A percentile compares a stretch with the other conserved stretches of the same genome.
Evolutionary conservation across 176 grass and related monocot genomes (phyloP).

Genomic region (Pontederia paniculata): DNA sequence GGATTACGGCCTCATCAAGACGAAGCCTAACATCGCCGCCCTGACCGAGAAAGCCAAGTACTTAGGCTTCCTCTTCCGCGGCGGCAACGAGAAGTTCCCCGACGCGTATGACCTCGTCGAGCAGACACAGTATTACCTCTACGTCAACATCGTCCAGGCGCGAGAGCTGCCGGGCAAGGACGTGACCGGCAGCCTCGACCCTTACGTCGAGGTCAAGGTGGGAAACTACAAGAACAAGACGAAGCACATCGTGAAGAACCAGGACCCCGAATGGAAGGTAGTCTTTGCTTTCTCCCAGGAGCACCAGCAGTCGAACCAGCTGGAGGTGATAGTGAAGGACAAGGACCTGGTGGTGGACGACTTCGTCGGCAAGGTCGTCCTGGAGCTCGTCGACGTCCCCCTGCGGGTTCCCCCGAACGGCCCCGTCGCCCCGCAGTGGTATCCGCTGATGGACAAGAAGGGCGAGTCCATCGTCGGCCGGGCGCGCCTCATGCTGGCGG

Average conservation of each 20-base stretch:
- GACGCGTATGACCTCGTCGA: slow-evolving; percentile 23
- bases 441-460: slow-evolving; percentile 2
- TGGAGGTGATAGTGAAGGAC: slow-evolving; percentile 2
- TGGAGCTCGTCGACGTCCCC: slow-evolving; percentile 3
- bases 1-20: slow-evolving; percentile 3
- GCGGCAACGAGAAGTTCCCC: slow-evolving; percentile 4
- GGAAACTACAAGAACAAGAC: slow-evolving; percentile 8
- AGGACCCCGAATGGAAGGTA: slow-evolving; percentile 15
- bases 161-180: slow-evolving; percentile 6
- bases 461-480: too few species aligned
- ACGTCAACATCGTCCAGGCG: slow-evolving; percentile 15
- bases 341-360: not conserved
- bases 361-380: not conserved
- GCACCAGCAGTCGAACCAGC: not conserved
- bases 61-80: not conserved
- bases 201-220: slow-evolving; percentile 14
- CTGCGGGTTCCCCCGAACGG: slow-evolving; percentile 1
- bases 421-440: slow-evolving; percentile 21
- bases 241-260: slow-evolving; percentile 1
- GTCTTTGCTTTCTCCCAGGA: slow-evolving; percentile 11
- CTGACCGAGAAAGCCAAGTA: not conserved
- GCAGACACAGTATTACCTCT: slow-evolving; percentile 22
- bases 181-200: slow-evolving; percentile 14
- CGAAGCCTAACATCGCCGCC: slow-evolving; percentile 7
- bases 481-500: slow-evolving; percentile 14